Percentiles rank a stretch among this genome's conserved stretches.
phyloP scores from a whole-genome alignment of 352 stramenopile species.

The Pythium volutum region DNA sequence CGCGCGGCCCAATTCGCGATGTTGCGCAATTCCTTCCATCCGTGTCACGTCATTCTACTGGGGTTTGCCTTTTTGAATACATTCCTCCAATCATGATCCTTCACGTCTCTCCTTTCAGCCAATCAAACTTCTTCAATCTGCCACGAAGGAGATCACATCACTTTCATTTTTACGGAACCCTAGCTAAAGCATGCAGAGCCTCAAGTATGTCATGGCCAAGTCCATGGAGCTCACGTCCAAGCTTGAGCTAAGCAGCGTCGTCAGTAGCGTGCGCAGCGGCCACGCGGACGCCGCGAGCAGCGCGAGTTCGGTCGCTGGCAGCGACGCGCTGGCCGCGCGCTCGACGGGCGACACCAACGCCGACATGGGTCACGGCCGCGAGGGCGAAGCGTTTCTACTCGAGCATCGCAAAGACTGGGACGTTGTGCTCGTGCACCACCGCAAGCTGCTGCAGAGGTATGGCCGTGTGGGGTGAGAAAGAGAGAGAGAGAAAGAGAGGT shows the following conservation, averaged over 20 bases:
- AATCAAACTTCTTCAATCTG: conserved; percentile 4
- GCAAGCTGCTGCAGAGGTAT: conserved; percentile 47
- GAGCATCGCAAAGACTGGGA: conserved; percentile 35
- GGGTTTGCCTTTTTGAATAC: background rate
- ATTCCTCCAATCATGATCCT: background rate
- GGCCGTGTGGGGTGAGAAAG: background rate
- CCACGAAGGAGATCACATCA: background rate
- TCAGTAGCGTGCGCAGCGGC: conserved; percentile 1
- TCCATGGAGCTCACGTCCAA: conserved; percentile 63
- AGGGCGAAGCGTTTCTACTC: conserved; percentile 43
- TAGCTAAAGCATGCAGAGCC: conserved; percentile 44
- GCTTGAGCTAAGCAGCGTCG: conserved; percentile 40
- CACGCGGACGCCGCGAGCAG: conserved; percentile 14
- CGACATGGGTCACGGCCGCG: background rate
- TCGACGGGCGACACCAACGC: conserved; percentile 13
- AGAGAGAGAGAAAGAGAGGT: background rate
- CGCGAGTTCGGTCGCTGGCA: conserved; percentile 20
- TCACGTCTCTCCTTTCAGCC: background rate
- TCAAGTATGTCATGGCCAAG: conserved; percentile 79
- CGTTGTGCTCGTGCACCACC: conserved; percentile 34
- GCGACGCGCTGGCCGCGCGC: conserved; percentile 6
- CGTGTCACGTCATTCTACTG: no score
- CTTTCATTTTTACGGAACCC: background rate
- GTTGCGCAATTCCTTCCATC: no score
- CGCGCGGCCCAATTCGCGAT: no score